phyloP scores from a whole-genome alignment of 139 green algal genomes.

The Chlorella ohadii region DNA sequence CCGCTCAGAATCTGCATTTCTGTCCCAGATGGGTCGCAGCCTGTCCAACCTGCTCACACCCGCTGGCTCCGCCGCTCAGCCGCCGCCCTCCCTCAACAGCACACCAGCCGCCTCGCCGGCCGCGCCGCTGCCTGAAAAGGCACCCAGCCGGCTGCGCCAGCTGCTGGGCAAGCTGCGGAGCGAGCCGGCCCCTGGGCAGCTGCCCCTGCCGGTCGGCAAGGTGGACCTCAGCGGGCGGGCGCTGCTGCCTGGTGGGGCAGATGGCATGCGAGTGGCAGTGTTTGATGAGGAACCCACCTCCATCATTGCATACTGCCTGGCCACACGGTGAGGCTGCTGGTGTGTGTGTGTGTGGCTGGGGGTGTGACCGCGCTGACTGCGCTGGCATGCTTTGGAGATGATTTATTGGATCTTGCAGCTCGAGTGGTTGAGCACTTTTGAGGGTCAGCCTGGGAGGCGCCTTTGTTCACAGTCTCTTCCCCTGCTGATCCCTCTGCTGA shows the following conservation, averaged over 20 bases:
- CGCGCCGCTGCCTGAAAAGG: neutral
- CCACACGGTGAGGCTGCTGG: slow-evolving; percentile 40
- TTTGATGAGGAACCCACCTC: slow-evolving; percentile 85
- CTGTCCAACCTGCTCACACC: too few species aligned
- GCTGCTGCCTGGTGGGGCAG: slow-evolving; percentile 62
- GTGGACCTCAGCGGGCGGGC: slow-evolving; percentile 61
- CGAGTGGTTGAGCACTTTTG: too few species aligned
- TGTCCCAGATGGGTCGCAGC: too few species aligned
- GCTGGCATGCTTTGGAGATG: too few species aligned
- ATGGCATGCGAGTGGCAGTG: slow-evolving; percentile 65
- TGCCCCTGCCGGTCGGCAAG: slow-evolving; percentile 18
- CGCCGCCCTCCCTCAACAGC: neutral
- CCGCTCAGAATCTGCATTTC: too few species aligned
- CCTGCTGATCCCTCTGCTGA: too few species aligned
- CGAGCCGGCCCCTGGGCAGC: slow-evolving; percentile 6
- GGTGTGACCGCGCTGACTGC: too few species aligned
- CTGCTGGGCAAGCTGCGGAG: slow-evolving; percentile 28
- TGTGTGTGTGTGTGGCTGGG: slow-evolving; percentile 1
- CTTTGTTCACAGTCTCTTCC: too few species aligned
- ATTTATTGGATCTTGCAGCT: too few species aligned
- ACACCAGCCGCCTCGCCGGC: neutral
- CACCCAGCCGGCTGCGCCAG: slow-evolving; percentile 26
- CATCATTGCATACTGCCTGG: slow-evolving; percentile 83
- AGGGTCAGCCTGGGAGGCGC: too few species aligned
- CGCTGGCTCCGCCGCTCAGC: too few species aligned